Conservation (phyloP, 1,139 yeast species). For the Magnusiomyces sp. region DNA sequence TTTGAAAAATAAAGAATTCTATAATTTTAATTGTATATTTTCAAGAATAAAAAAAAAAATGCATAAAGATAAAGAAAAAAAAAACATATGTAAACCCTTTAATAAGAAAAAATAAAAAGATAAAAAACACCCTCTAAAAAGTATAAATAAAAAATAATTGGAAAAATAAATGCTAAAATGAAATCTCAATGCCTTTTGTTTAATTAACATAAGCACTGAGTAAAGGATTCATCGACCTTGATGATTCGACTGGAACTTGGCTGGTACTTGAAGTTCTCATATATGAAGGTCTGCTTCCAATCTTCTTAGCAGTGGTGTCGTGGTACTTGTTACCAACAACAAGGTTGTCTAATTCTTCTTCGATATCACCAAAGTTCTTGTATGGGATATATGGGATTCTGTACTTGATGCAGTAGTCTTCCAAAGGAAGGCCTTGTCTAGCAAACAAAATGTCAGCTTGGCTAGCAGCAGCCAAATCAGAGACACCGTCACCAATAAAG, state of each 20-base stretch:
- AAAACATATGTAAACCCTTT: background rate
- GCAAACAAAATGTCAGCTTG: constrained; percentile 40
- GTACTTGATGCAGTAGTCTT: constrained; percentile 36
- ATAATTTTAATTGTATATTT: too few species aligned
- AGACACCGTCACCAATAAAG: constrained; percentile 39
- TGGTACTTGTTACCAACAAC: constrained; percentile 30
- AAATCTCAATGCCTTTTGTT: too few species aligned
- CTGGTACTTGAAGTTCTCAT: constrained; percentile 10
- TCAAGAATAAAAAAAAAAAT: too few species aligned
- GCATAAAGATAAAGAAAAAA: too few species aligned
- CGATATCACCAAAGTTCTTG: constrained; percentile 36
- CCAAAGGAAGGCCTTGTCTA: constrained; percentile 35
- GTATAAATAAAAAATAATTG: background rate
- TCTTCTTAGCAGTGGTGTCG: constrained; percentile 21
- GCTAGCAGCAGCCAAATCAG: constrained; percentile 39
- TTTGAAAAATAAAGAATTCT: background rate
- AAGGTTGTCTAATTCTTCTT: constrained; percentile 29
- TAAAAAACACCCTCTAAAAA: background rate
- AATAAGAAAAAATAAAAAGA: background rate
- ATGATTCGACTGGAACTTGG: background rate
- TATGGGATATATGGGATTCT: constrained; percentile 37
- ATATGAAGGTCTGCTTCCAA: constrained; percentile 13
- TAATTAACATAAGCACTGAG: constrained; percentile 1
- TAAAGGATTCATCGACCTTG: background rate
- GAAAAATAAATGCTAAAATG: background rate